phyloP scores from a whole-genome alignment of 208 protist species.

The Trypanosoma vivax region DNA sequence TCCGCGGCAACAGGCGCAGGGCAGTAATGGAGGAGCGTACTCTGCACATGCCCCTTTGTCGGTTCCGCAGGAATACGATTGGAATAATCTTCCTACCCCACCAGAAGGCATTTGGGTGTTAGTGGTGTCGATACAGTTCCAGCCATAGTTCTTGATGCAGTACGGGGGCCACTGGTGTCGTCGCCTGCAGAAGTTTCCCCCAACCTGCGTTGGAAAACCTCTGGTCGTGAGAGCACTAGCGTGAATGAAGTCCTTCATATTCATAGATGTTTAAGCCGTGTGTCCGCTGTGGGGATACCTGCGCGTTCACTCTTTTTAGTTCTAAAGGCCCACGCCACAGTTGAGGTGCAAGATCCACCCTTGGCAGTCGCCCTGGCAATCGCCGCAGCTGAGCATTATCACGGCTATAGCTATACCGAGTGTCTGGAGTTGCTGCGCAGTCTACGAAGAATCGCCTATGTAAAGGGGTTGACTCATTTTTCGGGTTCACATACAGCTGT shows the following conservation, averaged over 20 bases:
- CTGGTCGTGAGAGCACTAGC: constrained; percentile 45
- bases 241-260: constrained; percentile 49
- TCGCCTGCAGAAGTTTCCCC: constrained; percentile 33
- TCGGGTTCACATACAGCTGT: neutral
- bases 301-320: constrained; percentile 53
- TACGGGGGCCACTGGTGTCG: constrained; percentile 66
- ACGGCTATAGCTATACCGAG: constrained; percentile 44
- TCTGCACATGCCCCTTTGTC: no score
- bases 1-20: no score
- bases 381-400: constrained; percentile 67
- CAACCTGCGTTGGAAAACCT: constrained; percentile 69
- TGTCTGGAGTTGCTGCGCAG: constrained; percentile 78
- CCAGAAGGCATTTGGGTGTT: constrained; percentile 36
- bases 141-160: constrained; percentile 55
- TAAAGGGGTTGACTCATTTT: constrained; percentile 41
- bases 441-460: constrained; percentile 65
- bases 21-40: no score
- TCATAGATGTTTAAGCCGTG: constrained; percentile 29
- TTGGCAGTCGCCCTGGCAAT: constrained; percentile 68
- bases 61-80: no score
- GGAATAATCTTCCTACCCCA: neutral
- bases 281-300: constrained; percentile 46
- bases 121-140: constrained; percentile 73
- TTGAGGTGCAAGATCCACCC: constrained; percentile 69
- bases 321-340: constrained; percentile 53